These are phyloP conservation scores for Purpureocillium lavendulum DNA, from an alignment of 2,329 filamentous ascomycete species.

Conservation along the genomic window DNA sequence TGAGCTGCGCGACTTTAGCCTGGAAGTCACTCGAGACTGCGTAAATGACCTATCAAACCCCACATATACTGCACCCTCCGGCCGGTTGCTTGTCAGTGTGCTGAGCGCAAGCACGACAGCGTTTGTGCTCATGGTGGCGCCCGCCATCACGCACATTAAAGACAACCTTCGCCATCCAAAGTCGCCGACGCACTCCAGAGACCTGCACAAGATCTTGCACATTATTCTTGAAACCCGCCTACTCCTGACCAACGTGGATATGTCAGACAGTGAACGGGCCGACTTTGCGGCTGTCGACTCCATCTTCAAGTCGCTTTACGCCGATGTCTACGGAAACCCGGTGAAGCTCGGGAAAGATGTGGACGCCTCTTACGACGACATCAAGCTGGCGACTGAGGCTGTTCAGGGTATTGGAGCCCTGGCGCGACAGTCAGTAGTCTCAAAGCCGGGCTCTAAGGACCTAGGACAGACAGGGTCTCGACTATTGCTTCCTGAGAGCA, in stretches of 20 bases:
- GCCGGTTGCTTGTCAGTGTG: slow-evolving; percentile 42
- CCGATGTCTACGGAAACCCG: slow-evolving; percentile 31
- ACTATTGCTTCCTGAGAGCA: slow-evolving; percentile 24
- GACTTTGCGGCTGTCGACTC: slow-evolving; percentile 26
- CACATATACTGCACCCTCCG: slow-evolving; percentile 43
- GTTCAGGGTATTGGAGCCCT: slow-evolving; percentile 37
- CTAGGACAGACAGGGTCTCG: slow-evolving; percentile 4
- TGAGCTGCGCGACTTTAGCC: slow-evolving; percentile 35
- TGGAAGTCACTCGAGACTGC: slow-evolving; percentile 43
- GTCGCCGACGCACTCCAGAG: slow-evolving; percentile 39
- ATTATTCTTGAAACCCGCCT: slow-evolving; percentile 40
- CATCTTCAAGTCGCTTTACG: slow-evolving; percentile 32
- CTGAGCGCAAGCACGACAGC: slow-evolving; percentile 37
- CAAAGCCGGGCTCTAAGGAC: not conserved
- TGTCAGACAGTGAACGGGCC: slow-evolving; percentile 25
- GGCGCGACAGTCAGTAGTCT: slow-evolving; percentile 25
- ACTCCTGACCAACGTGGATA: slow-evolving; percentile 24
- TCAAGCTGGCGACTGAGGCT: slow-evolving; percentile 33
- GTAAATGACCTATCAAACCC: slow-evolving; percentile 43
- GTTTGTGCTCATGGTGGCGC: slow-evolving; percentile 38
- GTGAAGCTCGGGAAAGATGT: slow-evolving; percentile 21
- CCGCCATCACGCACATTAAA: slow-evolving; percentile 39
- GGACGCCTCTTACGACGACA: slow-evolving; percentile 25
- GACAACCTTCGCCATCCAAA: slow-evolving; percentile 42
- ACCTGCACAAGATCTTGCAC: slow-evolving; percentile 42